These are phyloP conservation scores for Colletotrichum simmondsii DNA, from an alignment of 2,329 filamentous ascomycete genomes.

Conservation along the genomic window DNA sequence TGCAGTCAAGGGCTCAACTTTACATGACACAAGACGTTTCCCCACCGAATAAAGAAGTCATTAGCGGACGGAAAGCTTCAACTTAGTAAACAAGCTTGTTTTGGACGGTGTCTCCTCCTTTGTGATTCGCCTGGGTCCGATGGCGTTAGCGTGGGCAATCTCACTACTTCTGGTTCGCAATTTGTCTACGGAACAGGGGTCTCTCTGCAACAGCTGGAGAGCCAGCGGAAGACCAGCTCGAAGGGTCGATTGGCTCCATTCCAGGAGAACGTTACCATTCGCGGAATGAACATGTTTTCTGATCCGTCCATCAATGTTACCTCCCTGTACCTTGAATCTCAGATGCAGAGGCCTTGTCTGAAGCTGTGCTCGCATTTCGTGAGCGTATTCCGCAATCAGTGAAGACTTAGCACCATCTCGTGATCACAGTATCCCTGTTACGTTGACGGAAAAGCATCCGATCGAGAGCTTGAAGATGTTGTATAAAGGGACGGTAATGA, in stretches of 20 bases:
- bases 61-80: slow-evolving; percentile 1
- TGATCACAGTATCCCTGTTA: neutral
- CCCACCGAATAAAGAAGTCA: slow-evolving; percentile 15
- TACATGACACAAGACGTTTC: slow-evolving; percentile 16
- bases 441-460: neutral
- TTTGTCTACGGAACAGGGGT: neutral
- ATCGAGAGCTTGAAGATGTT: neutral
- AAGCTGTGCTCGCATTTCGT: neutral
- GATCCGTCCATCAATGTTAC: slow-evolving; percentile 1
- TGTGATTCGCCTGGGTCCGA: neutral
- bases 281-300: slow-evolving; percentile 5
- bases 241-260: neutral
- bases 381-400: neutral
- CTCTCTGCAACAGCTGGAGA: neutral
- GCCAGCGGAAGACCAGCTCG: neutral
- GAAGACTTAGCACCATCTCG: neutral
- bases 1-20: neutral
- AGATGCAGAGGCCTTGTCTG: neutral
- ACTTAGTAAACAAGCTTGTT: slow-evolving; percentile 20
- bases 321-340: neutral
- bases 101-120: neutral
- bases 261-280: slow-evolving; percentile 2
- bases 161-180: neutral
- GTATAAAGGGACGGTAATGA: neutral
- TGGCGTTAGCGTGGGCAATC: neutral